Base-by-base conservation (phyloP, 2,329 filamentous ascomycete species). In the Penicillium sp. region DNA sequence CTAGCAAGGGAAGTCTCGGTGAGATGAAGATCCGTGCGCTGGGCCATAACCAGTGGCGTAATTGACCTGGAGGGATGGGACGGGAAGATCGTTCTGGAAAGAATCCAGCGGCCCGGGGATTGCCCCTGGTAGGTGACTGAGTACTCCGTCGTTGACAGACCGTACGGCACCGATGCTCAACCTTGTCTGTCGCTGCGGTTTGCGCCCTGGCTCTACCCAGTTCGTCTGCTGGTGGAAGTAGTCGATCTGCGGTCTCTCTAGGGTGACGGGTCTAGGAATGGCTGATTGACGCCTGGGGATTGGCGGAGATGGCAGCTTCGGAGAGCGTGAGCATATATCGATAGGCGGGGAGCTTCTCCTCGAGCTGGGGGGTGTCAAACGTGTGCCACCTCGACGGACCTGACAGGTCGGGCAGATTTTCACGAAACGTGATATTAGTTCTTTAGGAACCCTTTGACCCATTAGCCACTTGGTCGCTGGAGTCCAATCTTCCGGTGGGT, bases 351-450 rank as follows among this genome's bases (percentile, higher is more conserved):
- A 79, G 59, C 71, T 68, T 68, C 71, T 72, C 50, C 75, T 74
- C 26, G 78, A 80, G 64, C 73, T 77, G 26, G 78, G 77, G 21
- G 78, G 77, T 23, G 78, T 79, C 49, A 78, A 63, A 11, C 76
- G 77, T 45, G 77, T 72, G 49, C 76, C 78, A 21, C 79, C 79
- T 50, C 81, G 74, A 51, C 81, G 79, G 21, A 82, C 78, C 66
- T 81, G 80, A 63, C 81, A 83, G 19, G 80, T 83, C 52, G 81
- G 81, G 53, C 81, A 83, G 55, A 82, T 79, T 66, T 82, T 82
- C 57, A 83, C 81, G 62, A 83, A 83, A 46, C 81, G 80, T 35
- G 81, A 82, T 65, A 83, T 83, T 41, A 83, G 71, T 65, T 83
- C 81, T 67, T 83, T 83, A 3, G 81, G 81, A 5, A 83, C 81